Percentiles rank a stretch among this genome's conserved stretches.
phyloP scores from a whole-genome alignment of 2,329 filamentous ascomycete genomes.

The Scleromitrula shiraiana region DNA sequence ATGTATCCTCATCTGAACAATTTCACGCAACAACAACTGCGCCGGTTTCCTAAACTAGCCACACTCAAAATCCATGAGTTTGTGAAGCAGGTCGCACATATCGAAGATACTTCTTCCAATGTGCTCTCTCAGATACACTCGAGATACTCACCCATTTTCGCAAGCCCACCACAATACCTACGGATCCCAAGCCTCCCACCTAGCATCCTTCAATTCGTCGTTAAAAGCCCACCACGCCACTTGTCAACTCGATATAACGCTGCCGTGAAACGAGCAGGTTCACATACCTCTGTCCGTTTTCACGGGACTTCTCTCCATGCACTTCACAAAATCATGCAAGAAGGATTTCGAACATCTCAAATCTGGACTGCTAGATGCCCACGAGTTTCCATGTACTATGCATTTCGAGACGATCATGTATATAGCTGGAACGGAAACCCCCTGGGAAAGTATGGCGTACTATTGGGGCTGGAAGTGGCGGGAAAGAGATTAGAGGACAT shows the following conservation, averaged over 20 bases:
- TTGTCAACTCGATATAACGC: background rate
- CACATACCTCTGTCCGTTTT: background rate
- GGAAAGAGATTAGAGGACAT: no score
- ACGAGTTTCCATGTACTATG: background rate
- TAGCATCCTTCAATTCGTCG: background rate
- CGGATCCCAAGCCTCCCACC: background rate
- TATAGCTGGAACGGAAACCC: no score
- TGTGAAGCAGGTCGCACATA: no score
- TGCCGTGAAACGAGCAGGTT: background rate
- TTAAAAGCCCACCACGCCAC: background rate
- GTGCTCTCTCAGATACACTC: no score
- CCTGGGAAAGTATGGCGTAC: background rate
- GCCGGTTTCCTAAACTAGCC: no score
- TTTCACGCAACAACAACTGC: no score
- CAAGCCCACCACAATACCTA: background rate
- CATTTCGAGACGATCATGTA: background rate
- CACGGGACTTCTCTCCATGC: background rate
- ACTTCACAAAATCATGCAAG: background rate
- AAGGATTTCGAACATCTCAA: background rate
- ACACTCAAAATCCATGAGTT: no score
- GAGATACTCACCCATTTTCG: background rate
- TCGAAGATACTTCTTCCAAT: no score
- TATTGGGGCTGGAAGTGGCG: background rate
- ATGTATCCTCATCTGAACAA: no score
- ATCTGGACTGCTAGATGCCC: background rate